Conservation (phyloP, 352 stramenopile species). For the Globisporangium viniferum region DNA sequence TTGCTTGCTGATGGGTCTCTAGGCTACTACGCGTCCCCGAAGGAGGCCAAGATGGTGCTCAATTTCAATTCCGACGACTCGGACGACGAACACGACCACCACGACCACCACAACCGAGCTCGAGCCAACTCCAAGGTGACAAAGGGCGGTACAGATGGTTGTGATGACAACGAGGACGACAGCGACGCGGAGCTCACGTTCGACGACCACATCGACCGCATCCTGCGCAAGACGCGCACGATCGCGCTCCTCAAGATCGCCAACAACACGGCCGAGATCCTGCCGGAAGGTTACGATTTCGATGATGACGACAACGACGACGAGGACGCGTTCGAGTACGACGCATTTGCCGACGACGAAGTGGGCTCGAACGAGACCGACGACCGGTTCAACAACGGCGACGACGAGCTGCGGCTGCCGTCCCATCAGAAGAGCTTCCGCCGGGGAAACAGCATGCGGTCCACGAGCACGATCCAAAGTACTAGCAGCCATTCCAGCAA, state of each 20-base stretch:
- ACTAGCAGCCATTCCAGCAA: slow-evolving; percentile 1
- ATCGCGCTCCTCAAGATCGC: slow-evolving; percentile 69
- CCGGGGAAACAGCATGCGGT: slow-evolving; percentile 29
- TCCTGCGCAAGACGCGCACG: slow-evolving; percentile 60
- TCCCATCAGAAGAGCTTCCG: slow-evolving; percentile 30
- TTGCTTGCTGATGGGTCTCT: neutral
- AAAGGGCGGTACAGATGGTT: neutral
- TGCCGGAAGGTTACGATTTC: slow-evolving; percentile 42
- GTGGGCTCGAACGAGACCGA: slow-evolving; percentile 18
- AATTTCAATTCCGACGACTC: slow-evolving; percentile 44
- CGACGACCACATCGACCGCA: slow-evolving; percentile 67
- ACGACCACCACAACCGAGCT: neutral
- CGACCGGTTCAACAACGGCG: slow-evolving; percentile 1
- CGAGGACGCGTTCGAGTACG: slow-evolving; percentile 18
- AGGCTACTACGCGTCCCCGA: slow-evolving; percentile 48
- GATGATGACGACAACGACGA: slow-evolving; percentile 25
- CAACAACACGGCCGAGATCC: slow-evolving; percentile 64
- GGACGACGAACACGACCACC: slow-evolving; percentile 18
- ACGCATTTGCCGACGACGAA: slow-evolving; percentile 9
- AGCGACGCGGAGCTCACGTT: slow-evolving; percentile 28
- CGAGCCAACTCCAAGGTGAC: neutral
- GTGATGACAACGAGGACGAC: slow-evolving; percentile 11
- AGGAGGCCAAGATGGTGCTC: slow-evolving; percentile 43
- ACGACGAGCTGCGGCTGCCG: neutral
- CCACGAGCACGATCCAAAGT: neutral